Base-by-base conservation (phyloP, 176 grass and related monocot species). In the Carex scoparia region DNA sequence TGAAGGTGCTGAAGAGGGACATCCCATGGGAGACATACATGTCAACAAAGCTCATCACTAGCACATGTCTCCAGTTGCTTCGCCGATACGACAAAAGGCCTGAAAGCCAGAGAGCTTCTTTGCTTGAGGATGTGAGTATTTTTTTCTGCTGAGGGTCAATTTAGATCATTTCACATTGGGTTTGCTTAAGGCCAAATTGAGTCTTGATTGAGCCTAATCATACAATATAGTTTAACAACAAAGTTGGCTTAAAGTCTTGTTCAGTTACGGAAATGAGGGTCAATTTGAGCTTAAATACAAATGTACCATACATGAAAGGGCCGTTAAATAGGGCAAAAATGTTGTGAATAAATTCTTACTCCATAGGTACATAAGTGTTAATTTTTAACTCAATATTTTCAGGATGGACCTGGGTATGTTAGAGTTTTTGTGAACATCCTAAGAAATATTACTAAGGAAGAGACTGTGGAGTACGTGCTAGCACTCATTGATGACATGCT, bases 21-120 rank as follows among this genome's bases (percentile, higher is more conserved):
- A 98, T 98, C 86, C 93, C 95, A 95, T 98, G 95, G 95, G 95
- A 98, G 81, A 86, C 92, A 85, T 95, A 98, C 79, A 87, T 95
- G 95, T 92, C 95, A 85, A 89, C 88, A 53, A 98, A 98, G 81
- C 90, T 98, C 13, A 98, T 98, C 81, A 92, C 91, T 40, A 89
- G 86, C 59, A 95, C 89, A 81, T 85, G 87, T 85, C 91, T 95
- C 85, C 91, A 98, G 84, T 90, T 94, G 88, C 88, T 98, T 83
- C 75, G 72, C 58, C 86, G 91, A 7, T 98, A 98, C 79, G 93
- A 95, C 54, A 92, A 98, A 77, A 94, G 86, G 88, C 38, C 88
- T 69, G 93, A 91, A 89, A 95, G 80, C 10, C 90, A 98, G 33
- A 81, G 86, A 84, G 91, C 91, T 88, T 80, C 85, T 86, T 87